Evolutionary conservation across 306 rosid species (phyloP), one percentile per base, ranked within the genome.

Genomic region (Chamaecrista fasciculata): DNA sequence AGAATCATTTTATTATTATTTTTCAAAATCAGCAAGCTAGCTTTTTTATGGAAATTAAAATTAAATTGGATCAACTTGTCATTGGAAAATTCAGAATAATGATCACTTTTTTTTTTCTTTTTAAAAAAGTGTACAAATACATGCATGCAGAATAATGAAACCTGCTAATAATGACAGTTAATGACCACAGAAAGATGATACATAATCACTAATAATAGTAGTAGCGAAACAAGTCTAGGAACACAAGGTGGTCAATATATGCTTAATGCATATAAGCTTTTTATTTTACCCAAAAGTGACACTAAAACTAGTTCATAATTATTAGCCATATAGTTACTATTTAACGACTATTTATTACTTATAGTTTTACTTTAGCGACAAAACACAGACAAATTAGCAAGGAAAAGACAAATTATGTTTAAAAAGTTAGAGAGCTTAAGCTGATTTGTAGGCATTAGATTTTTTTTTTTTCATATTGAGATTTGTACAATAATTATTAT

Each of bases 111-210:
- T 8, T 55, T n/a, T n/a, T n/a, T n/a, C n/a, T n/a, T n/a, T n/a
- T n/a, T n/a, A n/a, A n/a, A n/a, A 37, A 37, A 37, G 36, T 10
- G 21, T 29, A 8, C n/a, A n/a, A n/a, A n/a, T n/a, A n/a, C 2
- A 51, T 63, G 11, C 43, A 2, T 42, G 59, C 2, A 40, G 42
- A 44, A 47, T 34, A 66, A 23, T 47, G 62, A 42, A 46, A 43
- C 42, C 16, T 2, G 55, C 29, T 9, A 57, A 55, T 58, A 40
- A 66, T 33, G 36, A 33, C 36, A 18, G 11, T 4, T 16, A 63
- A 44, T 55, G 78, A 66, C 66, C 60, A 74, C 55, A 66, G 16
- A 3, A 37, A 37, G 40, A 0, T 37, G n/a, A n/a, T n/a, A n/a
- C n/a, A n/a, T n/a, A n/a, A n/a, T n/a, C n/a, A n/a, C n/a, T 36